Percentiles rank a stretch among this genome's conserved stretches.
Conservation (phyloP, 495 filamentous ascomycete genomes). For the Podospora fimiseda region DNA sequence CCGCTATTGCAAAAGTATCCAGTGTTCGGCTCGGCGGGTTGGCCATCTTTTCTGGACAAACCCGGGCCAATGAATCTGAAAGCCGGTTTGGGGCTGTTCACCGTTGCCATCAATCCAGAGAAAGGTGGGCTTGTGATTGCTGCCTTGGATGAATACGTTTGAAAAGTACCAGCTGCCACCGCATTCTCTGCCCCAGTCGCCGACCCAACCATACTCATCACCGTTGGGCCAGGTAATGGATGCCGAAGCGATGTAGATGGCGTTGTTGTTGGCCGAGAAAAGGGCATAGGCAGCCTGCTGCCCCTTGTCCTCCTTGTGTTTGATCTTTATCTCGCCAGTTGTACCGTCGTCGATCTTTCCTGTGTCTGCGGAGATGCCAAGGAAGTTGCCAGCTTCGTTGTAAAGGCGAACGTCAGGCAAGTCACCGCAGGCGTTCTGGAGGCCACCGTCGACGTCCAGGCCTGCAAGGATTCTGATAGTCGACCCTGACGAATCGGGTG, state of each 20-base stretch:
- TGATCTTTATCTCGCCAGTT: constrained; percentile 19
- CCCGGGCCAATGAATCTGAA: constrained; percentile 29
- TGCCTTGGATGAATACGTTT: constrained; percentile 4
- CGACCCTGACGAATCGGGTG: constrained; percentile 9
- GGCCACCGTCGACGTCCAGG: constrained; percentile 14
- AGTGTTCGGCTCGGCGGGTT: not conserved
- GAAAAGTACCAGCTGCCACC: constrained; percentile 3
- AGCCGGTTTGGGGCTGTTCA: constrained; percentile 25
- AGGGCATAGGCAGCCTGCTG: constrained; percentile 25
- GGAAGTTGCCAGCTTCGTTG: constrained; percentile 24
- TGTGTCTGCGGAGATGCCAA: constrained; percentile 19
- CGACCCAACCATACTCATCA: constrained; percentile 23
- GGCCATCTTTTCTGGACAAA: not conserved
- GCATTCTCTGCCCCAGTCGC: constrained; percentile 26
- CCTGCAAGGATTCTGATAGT: constrained; percentile 20
- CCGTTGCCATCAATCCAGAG: constrained; percentile 29
- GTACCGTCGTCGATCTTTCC: constrained; percentile 18
- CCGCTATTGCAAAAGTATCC: constrained; percentile 1
- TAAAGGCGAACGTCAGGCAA: constrained; percentile 29
- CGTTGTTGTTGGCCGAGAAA: constrained; percentile 27
- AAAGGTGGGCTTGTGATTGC: constrained; percentile 15
- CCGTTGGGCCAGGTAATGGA: constrained; percentile 23
- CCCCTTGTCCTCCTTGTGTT: constrained; percentile 7
- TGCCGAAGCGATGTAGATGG: constrained; percentile 24
- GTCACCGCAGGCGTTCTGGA: constrained; percentile 21